Base-by-base conservation (phyloP, 345 rosid species). In the Psidium friedrichsthalianum region DNA sequence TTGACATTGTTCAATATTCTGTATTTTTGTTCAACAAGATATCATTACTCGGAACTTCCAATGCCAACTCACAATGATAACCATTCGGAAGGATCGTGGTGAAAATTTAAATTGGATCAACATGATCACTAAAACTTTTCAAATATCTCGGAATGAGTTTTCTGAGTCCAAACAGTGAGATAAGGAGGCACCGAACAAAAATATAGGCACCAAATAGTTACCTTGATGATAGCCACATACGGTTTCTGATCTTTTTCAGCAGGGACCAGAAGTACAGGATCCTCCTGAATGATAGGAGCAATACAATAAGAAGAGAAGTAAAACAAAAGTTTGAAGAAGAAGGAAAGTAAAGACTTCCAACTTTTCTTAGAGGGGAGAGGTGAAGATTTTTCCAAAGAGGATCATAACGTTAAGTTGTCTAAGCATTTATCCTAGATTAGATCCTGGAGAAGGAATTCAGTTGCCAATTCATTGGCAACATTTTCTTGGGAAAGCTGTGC, bases 211-310 rank as follows among this genome's bases (percentile, higher is more conserved):
- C 56, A 85, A 25, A 55, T 36, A 82, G 82, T 87, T 91, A 97
- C 99, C 99, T 98, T 98, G 85, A 98, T 95, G 84, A 98, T 95
- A 78, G 99, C 99, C 47, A 96, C 99, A 88, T 98, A 96, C 54
- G 99, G 99, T 86, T 96, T 98, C 85, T 98, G 98, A 25, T 86
- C 86, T 85, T 86, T 85, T 86, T 95, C 98, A 87, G 93, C 99
- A 0, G 99, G 99, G 87, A 92, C 94, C 86, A 98, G 87, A 88
- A 98, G 96, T 56, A 98, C 99, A 11, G 98, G 98, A 92, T 96
- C 99, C 92, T 96, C 99, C 99, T 98, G 88, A 85, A 86, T 54
- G 56, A 25, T 54, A 10, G 21, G n/a, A 40, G 32, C 14, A 6
- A 54, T 4, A 49, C 54, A 53, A 82, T 29, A 56, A 36, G 25